Evolutionary conservation across 2,329 filamentous ascomycete genomes (phyloP), one percentile per base, ranked within the genome.

Genomic region (Nothopassalora personata): DNA sequence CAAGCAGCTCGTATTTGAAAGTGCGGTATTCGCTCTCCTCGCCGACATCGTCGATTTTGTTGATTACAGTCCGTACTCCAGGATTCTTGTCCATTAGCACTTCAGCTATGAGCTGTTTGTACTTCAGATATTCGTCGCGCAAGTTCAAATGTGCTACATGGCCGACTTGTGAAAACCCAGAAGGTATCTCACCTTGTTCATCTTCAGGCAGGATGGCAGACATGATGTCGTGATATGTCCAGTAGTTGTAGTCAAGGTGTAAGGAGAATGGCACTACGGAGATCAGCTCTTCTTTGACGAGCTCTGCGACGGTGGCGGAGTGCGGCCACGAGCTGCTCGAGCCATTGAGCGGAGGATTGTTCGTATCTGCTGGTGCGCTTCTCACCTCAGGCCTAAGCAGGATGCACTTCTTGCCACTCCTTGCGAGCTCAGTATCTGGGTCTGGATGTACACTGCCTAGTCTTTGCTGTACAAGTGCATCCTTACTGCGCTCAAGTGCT

Each of bases 131-230:
- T 64, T 86, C 83, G 19, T 89, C 86, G 53, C 90, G 86, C 33
- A 99, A 85, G 74, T 99, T 99, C 59, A 99, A 79, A 71, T 99
- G 94, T 45, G 91, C 93, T 53, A 97, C 86, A 68, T 97, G 93
- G 19, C 94, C 93, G 36, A 93, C 91, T 36, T 87, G 86, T 58
- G 91, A 91, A 78, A 96, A 97, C 52, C 91, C 91, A 33, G 85
- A 84, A 2, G 92, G 93, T 33, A 94, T 86, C 64, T 95, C 91
- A 45, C 87, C 86, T 65, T 91, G 85, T 27, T 89, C 80, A 51
- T 90, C 86, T 64, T 91, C 86, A 0, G 92, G 92, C 0, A 99
- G 80, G 57, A 97, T 84, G 3, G 90, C 85, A 52, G 80, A 80
- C 70, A 97, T 89, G 43, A 99, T 88, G 67, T 97, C 92, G 61